Evolutionary conservation across 768 basidiomycete species (phyloP).

Genomic region (Amanita polypyramis): DNA sequence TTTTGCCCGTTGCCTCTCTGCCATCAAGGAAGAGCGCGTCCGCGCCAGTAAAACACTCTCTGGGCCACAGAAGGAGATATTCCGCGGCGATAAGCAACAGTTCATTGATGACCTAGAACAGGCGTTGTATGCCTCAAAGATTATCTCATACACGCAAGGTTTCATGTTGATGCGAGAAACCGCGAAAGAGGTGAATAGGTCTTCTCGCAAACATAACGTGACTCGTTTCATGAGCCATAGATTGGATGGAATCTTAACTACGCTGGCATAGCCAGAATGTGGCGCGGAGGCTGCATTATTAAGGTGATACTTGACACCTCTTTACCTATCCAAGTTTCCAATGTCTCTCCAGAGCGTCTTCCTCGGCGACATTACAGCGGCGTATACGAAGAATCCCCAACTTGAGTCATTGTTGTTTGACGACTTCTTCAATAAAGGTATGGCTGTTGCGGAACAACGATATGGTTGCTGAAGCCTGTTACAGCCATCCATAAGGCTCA

Average conservation of each 20-base stretch:
- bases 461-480: slow-evolving; percentile 7
- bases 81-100: slow-evolving; percentile 96
- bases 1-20: slow-evolving; percentile 95
- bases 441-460: slow-evolving; percentile 1
- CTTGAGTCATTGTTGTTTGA: slow-evolving; percentile 93
- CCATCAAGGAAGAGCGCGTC: slow-evolving; percentile 91
- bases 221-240: slow-evolving; percentile 24
- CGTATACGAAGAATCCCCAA: slow-evolving; percentile 75
- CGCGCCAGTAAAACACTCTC: slow-evolving; percentile 87
- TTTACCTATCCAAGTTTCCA: not conserved
- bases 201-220: not conserved
- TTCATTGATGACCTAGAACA: slow-evolving; percentile 99
- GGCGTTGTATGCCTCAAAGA: slow-evolving; percentile 98
- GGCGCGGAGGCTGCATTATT: slow-evolving; percentile 99
- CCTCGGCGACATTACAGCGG: slow-evolving; percentile 84
- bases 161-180: slow-evolving; percentile 99
- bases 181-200: slow-evolving; percentile 66
- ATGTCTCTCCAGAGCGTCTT: slow-evolving; percentile 59
- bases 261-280: slow-evolving; percentile 96
- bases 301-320: slow-evolving; percentile 38
- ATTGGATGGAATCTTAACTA: slow-evolving; percentile 91
- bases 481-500: slow-evolving; percentile 87
- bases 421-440: slow-evolving; percentile 94
- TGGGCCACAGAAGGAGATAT: slow-evolving; percentile 86
- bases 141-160: slow-evolving; percentile 98